A percentile compares a stretch with the other conserved stretches of the same genome.
Evolutionary conservation across 2,329 filamentous ascomycete genomes (phyloP).

Genomic region (Aspergillus udagawae): DNA sequence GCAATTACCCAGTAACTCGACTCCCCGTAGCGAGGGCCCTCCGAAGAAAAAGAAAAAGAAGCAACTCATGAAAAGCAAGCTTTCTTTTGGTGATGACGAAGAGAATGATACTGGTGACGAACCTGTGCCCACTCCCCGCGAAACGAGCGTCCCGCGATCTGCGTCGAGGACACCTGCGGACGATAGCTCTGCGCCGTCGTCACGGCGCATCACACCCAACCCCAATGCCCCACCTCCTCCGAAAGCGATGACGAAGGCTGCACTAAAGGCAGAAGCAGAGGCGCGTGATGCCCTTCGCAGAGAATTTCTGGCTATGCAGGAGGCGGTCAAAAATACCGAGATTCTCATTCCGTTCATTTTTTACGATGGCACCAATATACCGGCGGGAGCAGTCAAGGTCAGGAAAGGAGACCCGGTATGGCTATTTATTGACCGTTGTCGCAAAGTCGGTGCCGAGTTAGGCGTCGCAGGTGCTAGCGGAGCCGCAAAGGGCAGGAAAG

Average conservation of each 20-base stretch:
- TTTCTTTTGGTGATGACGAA: slow-evolving; percentile 64
- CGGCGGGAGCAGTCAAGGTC: slow-evolving; percentile 76
- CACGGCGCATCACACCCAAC: slow-evolving; percentile 40
- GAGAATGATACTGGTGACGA: slow-evolving; percentile 51
- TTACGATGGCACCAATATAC: slow-evolving; percentile 88
- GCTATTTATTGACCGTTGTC: slow-evolving; percentile 86
- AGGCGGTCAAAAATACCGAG: slow-evolving; percentile 82
- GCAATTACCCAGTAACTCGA: slow-evolving; percentile 54
- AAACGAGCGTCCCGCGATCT: slow-evolving; percentile 37
- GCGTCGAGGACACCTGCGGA: slow-evolving; percentile 35
- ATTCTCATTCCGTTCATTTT: slow-evolving; percentile 93
- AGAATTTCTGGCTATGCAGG: slow-evolving; percentile 78
- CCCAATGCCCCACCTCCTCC: slow-evolving; percentile 54
- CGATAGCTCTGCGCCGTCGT: slow-evolving; percentile 22
- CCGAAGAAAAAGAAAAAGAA: slow-evolving; percentile 58
- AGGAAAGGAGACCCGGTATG: slow-evolving; percentile 93
- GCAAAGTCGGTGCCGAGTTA: slow-evolving; percentile 82
- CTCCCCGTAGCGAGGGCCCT: slow-evolving; percentile 43
- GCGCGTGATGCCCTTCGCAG: slow-evolving; percentile 70
- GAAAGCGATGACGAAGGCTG: slow-evolving; percentile 70
- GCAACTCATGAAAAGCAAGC: slow-evolving; percentile 53
- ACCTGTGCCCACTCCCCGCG: slow-evolving; percentile 33
- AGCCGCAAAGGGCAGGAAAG: slow-evolving; percentile 44
- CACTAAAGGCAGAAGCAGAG: slow-evolving; percentile 73
- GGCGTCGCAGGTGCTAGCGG: slow-evolving; percentile 63